Conservation (phyloP, 2,329 filamentous ascomycete genomes). For the Neobulgaria alba region DNA sequence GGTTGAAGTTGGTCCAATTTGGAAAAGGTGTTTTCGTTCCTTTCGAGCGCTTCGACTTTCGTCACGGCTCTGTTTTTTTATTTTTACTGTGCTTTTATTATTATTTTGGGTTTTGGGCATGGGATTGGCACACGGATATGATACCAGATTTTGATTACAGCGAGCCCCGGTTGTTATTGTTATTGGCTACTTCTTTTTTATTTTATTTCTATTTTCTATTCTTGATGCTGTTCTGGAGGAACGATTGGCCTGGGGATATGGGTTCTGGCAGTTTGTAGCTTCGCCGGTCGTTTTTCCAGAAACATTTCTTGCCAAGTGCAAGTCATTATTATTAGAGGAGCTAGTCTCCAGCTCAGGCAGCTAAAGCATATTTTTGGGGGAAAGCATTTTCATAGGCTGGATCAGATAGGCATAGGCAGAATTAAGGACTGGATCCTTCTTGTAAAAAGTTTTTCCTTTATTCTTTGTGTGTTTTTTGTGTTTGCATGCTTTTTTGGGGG, state of each 20-base stretch:
- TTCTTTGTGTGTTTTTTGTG: too few species aligned
- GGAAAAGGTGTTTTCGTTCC: constrained; percentile 17
- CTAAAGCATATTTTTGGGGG: constrained; percentile 15
- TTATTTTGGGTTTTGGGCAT: constrained; percentile 18
- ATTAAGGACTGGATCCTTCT: too few species aligned
- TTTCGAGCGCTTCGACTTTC: not conserved
- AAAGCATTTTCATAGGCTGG: too few species aligned
- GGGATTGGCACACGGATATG: constrained; percentile 22
- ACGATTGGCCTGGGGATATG: constrained; percentile 1
- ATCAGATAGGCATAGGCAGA: too few species aligned
- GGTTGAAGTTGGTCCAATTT: too few species aligned
- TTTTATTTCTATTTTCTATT: constrained; percentile 8
- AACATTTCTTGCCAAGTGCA: constrained; percentile 5
- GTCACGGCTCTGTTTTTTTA: constrained; percentile 4
- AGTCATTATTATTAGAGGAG: constrained; percentile 15
- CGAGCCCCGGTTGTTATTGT: constrained; percentile 2
- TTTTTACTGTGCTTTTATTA: constrained; percentile 8
- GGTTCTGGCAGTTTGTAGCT: constrained; percentile 19
- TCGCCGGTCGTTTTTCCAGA: constrained; percentile 2
- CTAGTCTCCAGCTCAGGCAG: constrained; percentile 25
- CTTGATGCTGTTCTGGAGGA: constrained; percentile 9
- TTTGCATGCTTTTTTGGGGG: too few species aligned
- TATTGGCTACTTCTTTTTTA: constrained; percentile 5
- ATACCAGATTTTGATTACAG: constrained; percentile 19
- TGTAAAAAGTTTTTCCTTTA: too few species aligned